phyloP scores from a whole-genome alignment of 306 rosid genomes.

The Cucumis hystrix region DNA sequence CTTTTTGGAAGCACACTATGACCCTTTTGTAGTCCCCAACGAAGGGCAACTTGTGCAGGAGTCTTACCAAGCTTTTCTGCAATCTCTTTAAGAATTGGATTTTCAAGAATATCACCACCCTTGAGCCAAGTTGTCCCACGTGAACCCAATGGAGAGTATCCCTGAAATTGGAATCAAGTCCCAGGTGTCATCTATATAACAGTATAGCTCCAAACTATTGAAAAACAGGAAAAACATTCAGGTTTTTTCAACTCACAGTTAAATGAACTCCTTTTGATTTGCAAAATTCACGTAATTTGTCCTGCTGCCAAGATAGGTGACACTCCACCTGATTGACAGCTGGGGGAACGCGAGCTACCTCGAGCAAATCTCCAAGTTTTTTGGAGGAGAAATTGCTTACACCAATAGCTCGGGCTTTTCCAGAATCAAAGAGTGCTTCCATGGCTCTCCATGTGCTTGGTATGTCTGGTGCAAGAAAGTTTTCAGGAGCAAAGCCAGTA shows the following conservation, averaged over 20 bases:
- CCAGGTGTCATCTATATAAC: not conserved
- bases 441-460: constrained; percentile 61
- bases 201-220: not conserved
- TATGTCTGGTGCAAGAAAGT: constrained; percentile 20
- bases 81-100: constrained; percentile 25
- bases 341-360: constrained; percentile 42
- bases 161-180: constrained; percentile 20
- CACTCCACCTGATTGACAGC: constrained; percentile 65
- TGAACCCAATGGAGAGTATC: constrained; percentile 64
- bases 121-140: constrained; percentile 50
- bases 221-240: not conserved
- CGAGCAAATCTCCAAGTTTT: constrained; percentile 40
- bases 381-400: constrained; percentile 55
- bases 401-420: constrained; percentile 61
- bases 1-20: constrained; percentile 75
- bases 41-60: constrained; percentile 69
- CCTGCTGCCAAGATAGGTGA: constrained; percentile 56
- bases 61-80: constrained; percentile 44
- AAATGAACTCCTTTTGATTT: constrained; percentile 53
- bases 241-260: constrained; percentile 28
- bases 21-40: constrained; percentile 75
- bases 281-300: constrained; percentile 33
- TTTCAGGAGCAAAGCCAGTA: constrained; percentile 26
- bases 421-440: constrained; percentile 49
- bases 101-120: constrained; percentile 33